Percentiles rank a stretch among this genome's conserved stretches.
phyloP scores from a whole-genome alignment of 2,329 filamentous ascomycete genomes.

The Parascedosporium putredinis region DNA sequence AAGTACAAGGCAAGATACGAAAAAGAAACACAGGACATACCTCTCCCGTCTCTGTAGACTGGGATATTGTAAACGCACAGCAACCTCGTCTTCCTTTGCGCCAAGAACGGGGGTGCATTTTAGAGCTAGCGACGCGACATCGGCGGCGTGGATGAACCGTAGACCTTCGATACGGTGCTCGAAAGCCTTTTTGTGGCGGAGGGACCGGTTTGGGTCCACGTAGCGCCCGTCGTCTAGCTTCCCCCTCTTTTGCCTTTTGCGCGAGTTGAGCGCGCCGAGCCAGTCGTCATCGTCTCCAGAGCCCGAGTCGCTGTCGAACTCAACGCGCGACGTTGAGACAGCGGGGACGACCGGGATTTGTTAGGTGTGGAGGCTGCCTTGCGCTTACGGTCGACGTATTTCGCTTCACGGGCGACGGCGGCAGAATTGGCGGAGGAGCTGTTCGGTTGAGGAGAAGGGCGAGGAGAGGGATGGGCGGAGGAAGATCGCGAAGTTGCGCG shows the following conservation, averaged over 20 bases:
- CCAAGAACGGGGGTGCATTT: slow-evolving; percentile 41
- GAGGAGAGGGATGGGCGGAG: slow-evolving; percentile 27
- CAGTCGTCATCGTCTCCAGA: slow-evolving; percentile 42
- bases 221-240: slow-evolving; percentile 23
- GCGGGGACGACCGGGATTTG: slow-evolving; percentile 18
- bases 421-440: not conserved
- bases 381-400: slow-evolving; percentile 32
- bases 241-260: slow-evolving; percentile 30
- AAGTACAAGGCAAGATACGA: slow-evolving; percentile 16
- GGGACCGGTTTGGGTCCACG: slow-evolving; percentile 34
- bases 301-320: slow-evolving; percentile 41
- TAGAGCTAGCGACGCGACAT: slow-evolving; percentile 40
- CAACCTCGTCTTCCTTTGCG: slow-evolving; percentile 40
- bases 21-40: slow-evolving; percentile 28
- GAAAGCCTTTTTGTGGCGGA: slow-evolving; percentile 36
- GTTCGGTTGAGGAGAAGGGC: slow-evolving; percentile 17
- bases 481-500: slow-evolving; percentile 31
- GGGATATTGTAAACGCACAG: slow-evolving; percentile 73
- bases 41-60: slow-evolving; percentile 59
- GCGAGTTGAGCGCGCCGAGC: slow-evolving; percentile 31
- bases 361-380: slow-evolving; percentile 25
- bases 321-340: slow-evolving; percentile 36
- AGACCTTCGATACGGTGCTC: slow-evolving; percentile 28
- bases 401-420: not conserved
- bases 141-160: slow-evolving; percentile 46